Evolutionary conservation across 106 monocot species (phyloP).

Genomic region (Dioscorea dumetorum): DNA sequence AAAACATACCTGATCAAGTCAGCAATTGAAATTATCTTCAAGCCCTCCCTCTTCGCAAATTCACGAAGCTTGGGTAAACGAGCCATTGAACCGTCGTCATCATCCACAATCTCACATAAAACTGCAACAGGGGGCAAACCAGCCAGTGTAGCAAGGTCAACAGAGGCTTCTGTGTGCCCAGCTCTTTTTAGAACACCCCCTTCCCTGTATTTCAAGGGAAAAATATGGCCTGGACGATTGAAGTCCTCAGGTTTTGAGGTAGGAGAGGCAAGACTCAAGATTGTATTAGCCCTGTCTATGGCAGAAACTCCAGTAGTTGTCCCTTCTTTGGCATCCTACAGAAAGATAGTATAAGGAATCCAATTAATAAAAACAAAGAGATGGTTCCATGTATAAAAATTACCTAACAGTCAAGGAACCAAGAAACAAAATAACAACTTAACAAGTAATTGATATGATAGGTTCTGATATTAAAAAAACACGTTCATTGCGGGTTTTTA

Average conservation of each 20-base stretch:
- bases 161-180: slow-evolving; percentile 39
- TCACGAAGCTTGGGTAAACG: slow-evolving; percentile 30
- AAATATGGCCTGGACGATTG: slow-evolving; percentile 43
- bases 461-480: too few relatives aligned
- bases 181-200: slow-evolving; percentile 38
- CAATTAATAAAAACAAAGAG: not conserved
- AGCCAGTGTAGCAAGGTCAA: slow-evolving; percentile 33
- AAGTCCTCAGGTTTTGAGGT: slow-evolving; percentile 35
- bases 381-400: too few relatives aligned
- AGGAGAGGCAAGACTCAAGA: slow-evolving; percentile 29
- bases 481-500: too few relatives aligned
- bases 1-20: slow-evolving; percentile 31
- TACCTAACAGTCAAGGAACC: too few relatives aligned
- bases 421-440: too few relatives aligned
- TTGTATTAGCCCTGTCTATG: slow-evolving; percentile 33
- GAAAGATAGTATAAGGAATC: not conserved
- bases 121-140: slow-evolving; percentile 26
- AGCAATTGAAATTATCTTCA: slow-evolving; percentile 41
- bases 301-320: slow-evolving; percentile 48
- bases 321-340: slow-evolving; percentile 30
- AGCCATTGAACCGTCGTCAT: slow-evolving; percentile 42
- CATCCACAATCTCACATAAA: slow-evolving; percentile 32
- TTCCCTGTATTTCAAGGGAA: slow-evolving; percentile 37
- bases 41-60: slow-evolving; percentile 31
- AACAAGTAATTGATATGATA: too few relatives aligned